Base-by-base conservation (phyloP, 2,329 filamentous ascomycete genomes). In the Cytospora schulzeri region DNA sequence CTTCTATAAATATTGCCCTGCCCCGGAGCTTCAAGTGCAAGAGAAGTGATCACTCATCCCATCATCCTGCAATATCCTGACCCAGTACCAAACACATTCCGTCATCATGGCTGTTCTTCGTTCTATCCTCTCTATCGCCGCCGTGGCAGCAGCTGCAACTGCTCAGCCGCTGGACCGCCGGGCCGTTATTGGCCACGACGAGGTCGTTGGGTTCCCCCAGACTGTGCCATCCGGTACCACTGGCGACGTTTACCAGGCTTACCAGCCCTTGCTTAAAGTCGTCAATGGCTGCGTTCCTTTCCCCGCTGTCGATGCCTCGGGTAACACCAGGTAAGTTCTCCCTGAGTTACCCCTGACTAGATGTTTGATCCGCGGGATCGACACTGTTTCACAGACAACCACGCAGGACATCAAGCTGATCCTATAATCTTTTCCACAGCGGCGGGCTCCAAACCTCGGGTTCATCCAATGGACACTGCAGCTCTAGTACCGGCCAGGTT, bases 281-380 rank as follows among this genome's bases (percentile, higher is more conserved):
- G 77, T 79, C 29, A 84, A 84, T 68, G 86, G 86, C 56, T 89
- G 86, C 67, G 85, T 88, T 17, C 84, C 86, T 0, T 89, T 86
- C 70, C 85, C 86, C 0, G 86, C 82, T 1, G 86, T 89, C 1
- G 81, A 89, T 67, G 78, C 79, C 0, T 72, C 75, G 0, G 86
- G 86, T 3, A 79, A 88, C 69, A 87, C 83, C 17, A 78, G 80
- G 85, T 87, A 73, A 66, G 77, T 69, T 19, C 28, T 33, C n/a
- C 17, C 9, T 26, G 24, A 38, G n/a, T 19, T 53, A 41, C 52
- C 33, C 33, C 33, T 38, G 33, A 45, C 9, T 5, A 38, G n/a
- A 51, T 55, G 51, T 3, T 29, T 26, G 51, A 31, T 48, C 17
- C n/a, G 3, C 28, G 28, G 4, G 52, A 62, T 62, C 60, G 41